Conservation (phyloP, 371 early-diverging fungal genomes). For the Actinomortierella wolfii region DNA sequence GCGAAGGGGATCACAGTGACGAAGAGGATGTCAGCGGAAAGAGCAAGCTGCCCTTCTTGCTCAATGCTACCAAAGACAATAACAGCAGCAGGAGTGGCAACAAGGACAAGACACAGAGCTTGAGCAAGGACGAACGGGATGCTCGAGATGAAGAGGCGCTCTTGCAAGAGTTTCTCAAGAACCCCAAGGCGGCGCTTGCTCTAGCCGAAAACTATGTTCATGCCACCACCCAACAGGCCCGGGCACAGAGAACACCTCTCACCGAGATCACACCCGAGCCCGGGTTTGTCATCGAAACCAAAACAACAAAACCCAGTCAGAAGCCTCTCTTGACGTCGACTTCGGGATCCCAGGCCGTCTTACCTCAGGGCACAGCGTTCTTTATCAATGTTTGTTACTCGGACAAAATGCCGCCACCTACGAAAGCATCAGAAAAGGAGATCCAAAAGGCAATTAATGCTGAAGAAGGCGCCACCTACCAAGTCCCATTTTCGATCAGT, state of each 20-base stretch:
- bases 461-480: conserved; percentile 61
- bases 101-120: neutral
- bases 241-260: conserved; percentile 26
- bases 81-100: too few species aligned
- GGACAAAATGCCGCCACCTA: conserved; percentile 65
- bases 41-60: conserved; percentile 10
- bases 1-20: too few species aligned
- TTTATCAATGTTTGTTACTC: conserved; percentile 79
- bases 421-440: conserved; percentile 61
- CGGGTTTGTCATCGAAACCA: conserved; percentile 69
- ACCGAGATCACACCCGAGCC: conserved; percentile 52
- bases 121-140: conserved; percentile 13
- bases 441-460: conserved; percentile 67
- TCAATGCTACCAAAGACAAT: too few species aligned
- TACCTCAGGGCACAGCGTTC: conserved; percentile 50
- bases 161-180: conserved; percentile 21
- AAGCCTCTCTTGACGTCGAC: too few species aligned
- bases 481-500: conserved; percentile 70
- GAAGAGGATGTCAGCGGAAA: too few species aligned
- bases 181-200: conserved; percentile 28
- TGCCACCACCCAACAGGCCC: too few species aligned
- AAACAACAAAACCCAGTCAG: conserved; percentile 29
- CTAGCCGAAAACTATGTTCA: conserved; percentile 22
- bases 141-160: conserved; percentile 28
- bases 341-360: too few species aligned